Evolutionary conservation across 2,329 filamentous ascomycete species (phyloP).

Genomic region (Paracamarosporium sp.): DNA sequence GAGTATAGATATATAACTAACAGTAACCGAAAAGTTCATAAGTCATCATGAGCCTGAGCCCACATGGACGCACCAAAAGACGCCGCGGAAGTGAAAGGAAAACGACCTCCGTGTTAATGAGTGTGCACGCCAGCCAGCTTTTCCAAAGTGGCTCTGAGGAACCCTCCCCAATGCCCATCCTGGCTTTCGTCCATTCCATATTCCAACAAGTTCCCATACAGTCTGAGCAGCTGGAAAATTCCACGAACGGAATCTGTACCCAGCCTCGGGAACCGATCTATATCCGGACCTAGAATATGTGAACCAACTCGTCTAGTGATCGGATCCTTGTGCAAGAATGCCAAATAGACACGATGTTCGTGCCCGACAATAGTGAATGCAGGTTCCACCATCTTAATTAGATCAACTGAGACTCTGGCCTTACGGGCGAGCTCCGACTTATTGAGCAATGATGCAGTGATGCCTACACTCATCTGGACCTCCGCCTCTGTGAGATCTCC

Average conservation of each 20-base stretch:
- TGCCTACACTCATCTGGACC: slow-evolving; percentile 26
- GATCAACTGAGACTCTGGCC: slow-evolving; percentile 11
- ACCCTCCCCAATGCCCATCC: slow-evolving; percentile 23
- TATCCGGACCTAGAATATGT: slow-evolving; percentile 23
- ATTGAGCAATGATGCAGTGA: slow-evolving; percentile 25
- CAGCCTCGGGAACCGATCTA: slow-evolving; percentile 21
- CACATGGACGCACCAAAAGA: no score
- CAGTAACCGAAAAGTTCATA: no score
- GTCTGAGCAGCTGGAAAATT: slow-evolving; percentile 23
- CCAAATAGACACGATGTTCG: slow-evolving; percentile 24
- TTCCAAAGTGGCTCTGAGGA: slow-evolving; percentile 18
- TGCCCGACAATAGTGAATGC: slow-evolving; percentile 24
- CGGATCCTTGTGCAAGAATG: slow-evolving; percentile 20
- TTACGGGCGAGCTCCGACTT: slow-evolving; percentile 21
- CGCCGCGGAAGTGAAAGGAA: no score
- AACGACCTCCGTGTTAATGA: no score
- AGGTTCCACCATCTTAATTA: slow-evolving; percentile 18
- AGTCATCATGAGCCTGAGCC: no score
- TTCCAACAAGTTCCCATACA: slow-evolving; percentile 24
- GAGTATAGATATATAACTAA: no score
- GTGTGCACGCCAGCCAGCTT: slow-evolving; percentile 18
- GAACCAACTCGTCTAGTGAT: slow-evolving; percentile 19
- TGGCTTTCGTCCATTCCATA: slow-evolving; percentile 23
- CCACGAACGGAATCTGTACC: slow-evolving; percentile 25
- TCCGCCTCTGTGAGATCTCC: slow-evolving; percentile 20